These are phyloP conservation scores for Colletotrichum lentis DNA, from an alignment of 2,329 filamentous ascomycete species.

Conservation along the genomic window DNA sequence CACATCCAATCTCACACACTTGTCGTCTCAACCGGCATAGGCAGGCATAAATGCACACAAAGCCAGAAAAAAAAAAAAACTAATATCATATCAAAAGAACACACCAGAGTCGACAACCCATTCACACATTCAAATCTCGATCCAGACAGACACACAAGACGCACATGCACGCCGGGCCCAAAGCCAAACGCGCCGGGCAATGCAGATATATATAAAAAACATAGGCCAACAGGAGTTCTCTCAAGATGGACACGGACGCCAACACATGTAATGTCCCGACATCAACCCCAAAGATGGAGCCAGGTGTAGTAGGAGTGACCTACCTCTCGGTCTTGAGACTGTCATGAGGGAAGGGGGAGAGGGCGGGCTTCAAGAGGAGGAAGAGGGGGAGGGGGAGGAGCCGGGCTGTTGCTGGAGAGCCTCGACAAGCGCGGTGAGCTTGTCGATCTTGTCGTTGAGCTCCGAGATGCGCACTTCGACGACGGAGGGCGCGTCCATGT, in stretches of 20 bases:
- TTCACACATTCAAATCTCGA: not conserved
- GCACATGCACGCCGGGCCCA: not conserved
- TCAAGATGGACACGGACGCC: not conserved
- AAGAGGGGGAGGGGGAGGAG: not conserved
- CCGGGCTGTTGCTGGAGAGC: conserved; percentile 53
- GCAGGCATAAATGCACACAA: not conserved
- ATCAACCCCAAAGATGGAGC: not conserved
- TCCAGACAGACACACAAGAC: not conserved
- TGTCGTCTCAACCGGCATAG: not conserved
- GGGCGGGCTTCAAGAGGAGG: conserved; percentile 7
- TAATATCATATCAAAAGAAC: not conserved
- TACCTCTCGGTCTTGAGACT: not conserved
- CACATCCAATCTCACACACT: not conserved
- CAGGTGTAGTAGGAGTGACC: not conserved
- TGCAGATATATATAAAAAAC: not conserved
- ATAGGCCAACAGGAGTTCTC: not conserved
- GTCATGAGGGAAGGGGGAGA: too few relatives aligned
- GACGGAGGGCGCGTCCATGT: conserved; percentile 49
- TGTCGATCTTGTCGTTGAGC: conserved; percentile 66
- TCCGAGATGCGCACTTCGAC: conserved; percentile 63
- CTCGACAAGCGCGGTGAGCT: conserved; percentile 62
- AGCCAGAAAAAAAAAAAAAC: not conserved
- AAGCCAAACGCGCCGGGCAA: conserved; percentile 6
- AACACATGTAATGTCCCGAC: not conserved
- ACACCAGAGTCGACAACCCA: not conserved